Conservation (phyloP, 164 flowering plant genomes). For the Dillenia turbinata region DNA sequence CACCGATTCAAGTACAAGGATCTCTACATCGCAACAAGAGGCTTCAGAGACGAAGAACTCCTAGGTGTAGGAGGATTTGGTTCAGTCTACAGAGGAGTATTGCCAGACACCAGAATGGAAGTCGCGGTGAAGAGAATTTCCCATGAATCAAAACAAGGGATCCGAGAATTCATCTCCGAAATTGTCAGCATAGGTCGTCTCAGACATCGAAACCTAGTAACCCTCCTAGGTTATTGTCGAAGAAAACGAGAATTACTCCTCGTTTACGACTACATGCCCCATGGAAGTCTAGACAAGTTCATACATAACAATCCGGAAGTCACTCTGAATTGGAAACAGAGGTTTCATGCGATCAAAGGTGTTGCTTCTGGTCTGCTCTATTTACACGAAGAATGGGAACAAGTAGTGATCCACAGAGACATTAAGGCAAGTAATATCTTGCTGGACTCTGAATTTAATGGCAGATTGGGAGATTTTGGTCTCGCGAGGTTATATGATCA, state of each 20-base stretch:
- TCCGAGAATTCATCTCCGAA: slow-evolving; percentile 5
- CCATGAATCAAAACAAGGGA: slow-evolving; percentile 8
- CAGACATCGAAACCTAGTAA: slow-evolving; percentile 7
- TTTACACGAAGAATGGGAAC: slow-evolving; percentile 13
- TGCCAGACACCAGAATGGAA: not conserved
- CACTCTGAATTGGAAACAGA: not conserved
- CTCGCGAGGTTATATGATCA: slow-evolving; percentile 7
- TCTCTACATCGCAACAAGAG: slow-evolving; percentile 6
- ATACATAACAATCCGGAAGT: not conserved
- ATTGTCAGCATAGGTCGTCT: slow-evolving; percentile 6
- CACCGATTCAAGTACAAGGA: slow-evolving; percentile 8
- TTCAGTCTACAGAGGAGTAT: slow-evolving; percentile 6
- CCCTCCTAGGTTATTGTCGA: slow-evolving; percentile 9
- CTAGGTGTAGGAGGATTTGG: slow-evolving; percentile 10
- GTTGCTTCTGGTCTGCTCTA: slow-evolving; percentile 7
- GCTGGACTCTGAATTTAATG: slow-evolving; percentile 3
- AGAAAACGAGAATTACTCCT: slow-evolving; percentile 5
- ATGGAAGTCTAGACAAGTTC: slow-evolving; percentile 11
- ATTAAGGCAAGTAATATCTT: slow-evolving; percentile 7
- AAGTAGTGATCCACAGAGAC: slow-evolving; percentile 8
- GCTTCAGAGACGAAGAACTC: slow-evolving; percentile 7
- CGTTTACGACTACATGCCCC: slow-evolving; percentile 10
- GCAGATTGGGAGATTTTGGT: slow-evolving; percentile 10
- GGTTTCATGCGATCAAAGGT: slow-evolving; percentile 8
- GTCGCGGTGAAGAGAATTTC: slow-evolving; percentile 12